Percentiles rank a stretch among this genome's conserved stretches.
Evolutionary conservation across 2,329 filamentous ascomycete genomes (phyloP).

Genomic region (Botrytis fabae): DNA sequence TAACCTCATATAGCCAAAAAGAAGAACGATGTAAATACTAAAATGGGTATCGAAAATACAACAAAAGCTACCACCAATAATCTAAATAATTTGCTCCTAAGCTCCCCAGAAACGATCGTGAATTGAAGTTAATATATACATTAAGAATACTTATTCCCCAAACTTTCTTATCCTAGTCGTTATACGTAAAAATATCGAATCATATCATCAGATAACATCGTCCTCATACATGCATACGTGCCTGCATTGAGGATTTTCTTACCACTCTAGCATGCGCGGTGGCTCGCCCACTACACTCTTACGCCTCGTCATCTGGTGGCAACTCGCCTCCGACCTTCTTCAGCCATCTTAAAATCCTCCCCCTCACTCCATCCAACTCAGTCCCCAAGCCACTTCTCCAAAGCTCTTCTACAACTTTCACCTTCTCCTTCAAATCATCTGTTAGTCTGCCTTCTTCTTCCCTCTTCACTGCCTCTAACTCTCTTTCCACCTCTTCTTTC

Average conservation of each 20-base stretch:
- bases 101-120: slow-evolving; percentile 12
- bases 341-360: slow-evolving; percentile 59
- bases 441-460: slow-evolving; percentile 72
- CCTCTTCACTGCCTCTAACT: slow-evolving; percentile 57
- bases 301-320: slow-evolving; percentile 59
- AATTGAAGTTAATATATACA: slow-evolving; percentile 10
- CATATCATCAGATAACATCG: neutral
- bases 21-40: neutral
- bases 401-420: slow-evolving; percentile 84
- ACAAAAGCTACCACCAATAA: slow-evolving; percentile 1
- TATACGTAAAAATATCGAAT: neutral
- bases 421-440: slow-evolving; percentile 89
- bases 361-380: slow-evolving; percentile 70
- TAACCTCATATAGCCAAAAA: neutral
- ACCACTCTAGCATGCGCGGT: neutral
- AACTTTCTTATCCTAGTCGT: neutral
- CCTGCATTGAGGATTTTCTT: neutral
- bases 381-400: slow-evolving; percentile 87
- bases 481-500: slow-evolving; percentile 44
- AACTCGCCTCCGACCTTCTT: slow-evolving; percentile 76
- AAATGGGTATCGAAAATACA: slow-evolving; percentile 20
- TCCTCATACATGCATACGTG: neutral
- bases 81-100: slow-evolving; percentile 7
- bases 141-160: neutral
- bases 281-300: neutral